Evolutionary conservation across 2,329 filamentous ascomycete genomes (phyloP), one percentile per base, ranked within the genome.

Genomic region (Cytospora piceicola): DNA sequence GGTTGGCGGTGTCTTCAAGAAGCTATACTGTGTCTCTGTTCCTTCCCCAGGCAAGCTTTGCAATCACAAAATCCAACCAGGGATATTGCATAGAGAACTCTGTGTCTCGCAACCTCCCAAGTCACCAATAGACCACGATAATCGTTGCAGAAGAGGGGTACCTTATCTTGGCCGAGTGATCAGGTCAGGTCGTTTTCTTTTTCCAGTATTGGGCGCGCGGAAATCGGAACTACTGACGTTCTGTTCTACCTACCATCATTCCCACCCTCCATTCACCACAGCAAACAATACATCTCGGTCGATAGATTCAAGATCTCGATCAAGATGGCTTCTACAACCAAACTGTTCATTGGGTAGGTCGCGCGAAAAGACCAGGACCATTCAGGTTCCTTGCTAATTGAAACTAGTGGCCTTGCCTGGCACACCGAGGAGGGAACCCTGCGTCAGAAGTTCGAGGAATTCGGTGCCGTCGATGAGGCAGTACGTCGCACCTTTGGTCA

Each of bases 341-440:
- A 97, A 81, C 87, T 97, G 74, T 97, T 97, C 78, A 92, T 97
- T 78, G 93, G 93, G 93, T 96, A 85, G 82, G 90, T 57, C 24
- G 42, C 68, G 62, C 27, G 17, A 55, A 46, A 39, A 61, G n/a
- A 42, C 24, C 42, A 52, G 32, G 22, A 17, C n/a, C 51, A 32
- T 51, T n/a, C 22, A 30, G 8, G 61, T 63, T 55, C 64, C 64
- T 62, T 62, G 61, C 63, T 64, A 58, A 60, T 71, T 73, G 66
- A 71, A 68, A 63, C 58, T 64, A 97, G 94, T 76, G 95, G 95
- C 85, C 93, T 99, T 72, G 93, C 95, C 75, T 99, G 95, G 95
- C 94, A 97, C 83, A 99, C 95, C 70, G 93, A 96, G 79, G 94
- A 98, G 80, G 81, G 82, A 54, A 93, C 92, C 72, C 84, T 99